Conservation (phyloP, 345 rosid species). For the Draba incana region DNA sequence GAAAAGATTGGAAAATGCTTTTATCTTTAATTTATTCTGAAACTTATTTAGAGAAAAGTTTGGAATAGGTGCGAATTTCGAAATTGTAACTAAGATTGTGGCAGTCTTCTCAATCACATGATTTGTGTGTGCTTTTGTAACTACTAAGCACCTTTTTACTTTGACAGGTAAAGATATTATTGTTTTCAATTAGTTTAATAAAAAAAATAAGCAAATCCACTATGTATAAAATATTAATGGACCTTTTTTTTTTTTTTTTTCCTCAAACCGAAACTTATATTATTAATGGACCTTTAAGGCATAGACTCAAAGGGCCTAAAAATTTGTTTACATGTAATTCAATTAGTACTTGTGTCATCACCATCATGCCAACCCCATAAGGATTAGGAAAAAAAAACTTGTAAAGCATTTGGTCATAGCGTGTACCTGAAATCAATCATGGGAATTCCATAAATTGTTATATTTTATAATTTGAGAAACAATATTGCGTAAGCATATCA, state of each 20-base stretch:
- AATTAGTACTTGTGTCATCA: conserved; percentile 34
- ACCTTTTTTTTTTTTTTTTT: conserved; percentile 4
- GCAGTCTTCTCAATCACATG: conserved; percentile 43
- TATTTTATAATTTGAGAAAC: neutral
- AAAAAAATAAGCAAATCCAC: neutral
- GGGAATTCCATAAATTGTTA: neutral
- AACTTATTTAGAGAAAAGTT: conserved; percentile 25
- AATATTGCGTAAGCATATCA: neutral
- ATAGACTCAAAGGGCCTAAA: conserved; percentile 24
- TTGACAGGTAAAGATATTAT: conserved; percentile 27
- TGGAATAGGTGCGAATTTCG: conserved; percentile 13
- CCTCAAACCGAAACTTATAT: too few relatives aligned
- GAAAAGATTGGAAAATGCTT: neutral
- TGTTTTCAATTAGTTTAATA: neutral
- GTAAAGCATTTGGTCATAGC: conserved; percentile 21
- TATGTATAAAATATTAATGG: conserved; percentile 18
- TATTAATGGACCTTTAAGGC: conserved; percentile 26
- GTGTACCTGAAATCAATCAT: conserved; percentile 33
- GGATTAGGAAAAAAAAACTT: conserved; percentile 16
- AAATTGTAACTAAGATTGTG: conserved; percentile 32
- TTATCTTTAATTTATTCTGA: neutral
- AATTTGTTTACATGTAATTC: conserved; percentile 18
- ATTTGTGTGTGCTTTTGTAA: conserved; percentile 42
- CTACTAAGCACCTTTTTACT: conserved; percentile 37
- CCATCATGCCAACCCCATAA: conserved; percentile 37